phyloP scores from a whole-genome alignment of 1,284 basidiomycete species.

The Leccinum pallidistipes region DNA sequence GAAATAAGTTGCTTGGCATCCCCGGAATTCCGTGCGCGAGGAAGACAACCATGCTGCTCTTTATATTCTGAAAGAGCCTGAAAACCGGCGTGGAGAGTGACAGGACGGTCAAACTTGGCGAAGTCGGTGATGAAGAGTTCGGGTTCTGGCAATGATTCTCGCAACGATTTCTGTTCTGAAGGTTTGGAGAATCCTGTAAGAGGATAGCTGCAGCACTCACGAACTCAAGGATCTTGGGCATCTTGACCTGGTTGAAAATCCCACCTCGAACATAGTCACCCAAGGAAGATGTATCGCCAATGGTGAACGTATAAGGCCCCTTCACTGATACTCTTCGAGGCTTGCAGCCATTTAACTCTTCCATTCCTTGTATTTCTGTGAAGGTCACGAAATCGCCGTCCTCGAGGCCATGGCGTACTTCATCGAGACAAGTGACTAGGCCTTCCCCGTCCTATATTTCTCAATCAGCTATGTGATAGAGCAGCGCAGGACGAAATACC shows the following conservation, averaged over 20 bases:
- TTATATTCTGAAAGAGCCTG: conserved; percentile 89
- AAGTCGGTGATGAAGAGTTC: conserved; percentile 97
- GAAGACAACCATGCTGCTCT: conserved; percentile 68
- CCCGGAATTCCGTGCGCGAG: conserved; percentile 80
- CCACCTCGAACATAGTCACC: conserved; percentile 88
- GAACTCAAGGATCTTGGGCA: conserved; percentile 95
- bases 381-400: conserved; percentile 99
- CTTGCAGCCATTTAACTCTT: conserved; percentile 86
- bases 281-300: conserved; percentile 84
- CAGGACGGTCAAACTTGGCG: conserved; percentile 94
- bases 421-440: conserved; percentile 94
- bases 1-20: conserved; percentile 78
- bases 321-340: conserved; percentile 93
- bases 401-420: conserved; percentile 96
- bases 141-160: conserved; percentile 81
- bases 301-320: conserved; percentile 94
- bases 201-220: conserved; percentile 49
- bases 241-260: conserved; percentile 98
- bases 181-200: conserved; percentile 2
- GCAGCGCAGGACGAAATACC: conserved; percentile 10
- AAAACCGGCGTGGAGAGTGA: conserved; percentile 92
- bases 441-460: conserved; percentile 73
- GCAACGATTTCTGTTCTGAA: conserved; percentile 79
- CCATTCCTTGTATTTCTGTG: conserved; percentile 96
- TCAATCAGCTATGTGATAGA: conserved; percentile 5